Evolutionary conservation across 495 filamentous ascomycete species (phyloP).

Genomic region (Penicillium cinerascens): DNA sequence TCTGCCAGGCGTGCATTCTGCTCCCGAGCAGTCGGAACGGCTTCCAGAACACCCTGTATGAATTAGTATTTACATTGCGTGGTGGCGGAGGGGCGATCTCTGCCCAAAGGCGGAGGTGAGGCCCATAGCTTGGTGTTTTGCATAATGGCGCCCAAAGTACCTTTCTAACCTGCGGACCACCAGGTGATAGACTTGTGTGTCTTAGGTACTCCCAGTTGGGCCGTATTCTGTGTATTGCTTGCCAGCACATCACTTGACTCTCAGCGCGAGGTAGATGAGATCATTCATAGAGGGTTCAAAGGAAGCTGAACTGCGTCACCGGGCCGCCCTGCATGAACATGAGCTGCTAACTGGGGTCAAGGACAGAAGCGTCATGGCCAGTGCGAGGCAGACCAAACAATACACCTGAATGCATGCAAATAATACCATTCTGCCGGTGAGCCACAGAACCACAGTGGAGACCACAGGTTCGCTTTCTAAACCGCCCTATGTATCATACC

Average conservation of each 20-base stretch:
- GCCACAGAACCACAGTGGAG: too few relatives aligned
- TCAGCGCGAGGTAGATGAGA: not conserved
- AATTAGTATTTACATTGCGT: conserved; percentile 17
- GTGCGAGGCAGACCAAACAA: not conserved
- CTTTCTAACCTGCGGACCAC: not conserved
- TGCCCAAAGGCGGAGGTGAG: conserved; percentile 4
- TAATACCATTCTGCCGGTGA: not conserved
- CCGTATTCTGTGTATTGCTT: not conserved
- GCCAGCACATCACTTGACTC: not conserved
- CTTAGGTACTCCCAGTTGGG: not conserved
- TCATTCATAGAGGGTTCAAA: not conserved
- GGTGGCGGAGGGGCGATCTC: conserved; percentile 4
- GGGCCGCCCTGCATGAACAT: conserved; percentile 40
- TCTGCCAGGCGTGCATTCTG: conserved; percentile 6
- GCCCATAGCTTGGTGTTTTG: not conserved
- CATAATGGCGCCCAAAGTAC: not conserved
- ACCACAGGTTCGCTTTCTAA: conserved; percentile 2
- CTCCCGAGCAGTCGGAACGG: conserved; percentile 8
- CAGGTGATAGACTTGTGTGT: too few relatives aligned
- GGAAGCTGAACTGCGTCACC: conserved; percentile 5
- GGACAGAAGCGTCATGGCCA: not conserved
- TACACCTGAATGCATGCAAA: not conserved
- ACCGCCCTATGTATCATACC: not conserved
- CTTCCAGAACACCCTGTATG: conserved; percentile 22
- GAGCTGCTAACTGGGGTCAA: not conserved